Base-by-base conservation (phyloP, 495 filamentous ascomycete species). In the Wilcoxina mikolae region DNA sequence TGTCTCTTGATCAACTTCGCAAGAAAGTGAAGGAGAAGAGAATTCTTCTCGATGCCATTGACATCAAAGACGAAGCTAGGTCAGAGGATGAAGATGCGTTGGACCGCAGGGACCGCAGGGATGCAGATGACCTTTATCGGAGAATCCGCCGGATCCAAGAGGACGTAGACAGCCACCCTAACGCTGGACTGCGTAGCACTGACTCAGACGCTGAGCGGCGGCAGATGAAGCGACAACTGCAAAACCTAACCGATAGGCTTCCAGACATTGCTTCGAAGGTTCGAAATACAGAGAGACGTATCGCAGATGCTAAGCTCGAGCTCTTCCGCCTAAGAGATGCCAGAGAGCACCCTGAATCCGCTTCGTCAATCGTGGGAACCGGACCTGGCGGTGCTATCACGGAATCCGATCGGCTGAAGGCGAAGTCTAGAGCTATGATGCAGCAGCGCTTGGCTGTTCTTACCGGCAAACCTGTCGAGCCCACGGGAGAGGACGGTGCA, bases 1-100 rank as follows among this genome's bases (percentile, higher is more conserved):
- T 94, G 33, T 81, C 83, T 12, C 64, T 94, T 12, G 88, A 95
- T 17, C 90, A 96, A 58, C 67, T 99, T 49, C 79, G 76, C 26
- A 99, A 96, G 74, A 87, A 86, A 68, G 87, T 99, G 56, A 85
- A 81, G 43, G 93, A 99, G 72, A 88, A 91, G 66, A 87, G 94
- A 68, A 78, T 99, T 15, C 74, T 99, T 60, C 75, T 99, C n/a
- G 90, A 96, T 67, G 91, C 93, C 1, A 88, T 94, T 67, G 93
- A 99, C 64, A 95, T 95, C 68, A 84, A 87, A 61, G 93, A 96
- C 59, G 89, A 95, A 68, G 85, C 85, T 65, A 75, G 78, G 44
- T 79, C 78, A 1, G 93, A 96, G 60, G 84, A 95, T 66, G 91
- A 96, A 58, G 91, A 95, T 56, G 81, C 81, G 18, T 76, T 95